Base-by-base conservation (phyloP, 441 rosid species). In the Erodium moschatum region DNA sequence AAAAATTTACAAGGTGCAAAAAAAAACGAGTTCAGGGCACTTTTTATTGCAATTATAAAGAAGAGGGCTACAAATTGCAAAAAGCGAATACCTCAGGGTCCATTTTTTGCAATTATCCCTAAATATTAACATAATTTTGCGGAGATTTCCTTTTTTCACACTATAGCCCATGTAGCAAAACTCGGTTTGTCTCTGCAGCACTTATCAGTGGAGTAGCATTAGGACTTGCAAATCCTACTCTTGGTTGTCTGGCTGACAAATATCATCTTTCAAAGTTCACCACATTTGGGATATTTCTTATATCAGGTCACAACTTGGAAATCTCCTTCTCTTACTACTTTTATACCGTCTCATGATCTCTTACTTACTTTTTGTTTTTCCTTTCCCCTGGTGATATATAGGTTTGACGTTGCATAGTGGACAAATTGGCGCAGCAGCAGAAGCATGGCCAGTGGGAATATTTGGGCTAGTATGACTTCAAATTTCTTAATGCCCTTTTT, bases 361-460 rank as follows among this genome's bases (percentile, higher is more conserved):
- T 44, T 69, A 54, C 70, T 65, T 8, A 38, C 29, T 48, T 68
- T 69, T 35, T 29, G 24, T 68, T 67, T 21, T 24, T 15, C 16
- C 19, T 52, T 73, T 15, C 67, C 64, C 38, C 33, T 20, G 46
- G 66, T 73, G 62, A 69, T 71, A 20, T 82, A 31, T 82, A 93
- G 98, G 98, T 63, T 79, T 90, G 83, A 89, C 91, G 63, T 77
- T 93, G 87, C 87, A 81, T 27, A 90, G 87, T 68, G 87, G 83
- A 73, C 96, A 91, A 15, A 81, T 93, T 70, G 84, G 87, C 67
- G 89, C 87, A 21, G 98, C 97, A 69, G 82, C 77, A 2, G 81
- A 90, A 76, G 91, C 96, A 66, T 93, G 98, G 98, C 88, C 89
- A 50, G 88, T 87, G 1, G 98, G 96, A 78, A 44, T 86, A 70